Percentiles rank a stretch among this genome's conserved stretches.
Conservation (phyloP, 352 stramenopile species). For the Globisporangium spinosum region DNA sequence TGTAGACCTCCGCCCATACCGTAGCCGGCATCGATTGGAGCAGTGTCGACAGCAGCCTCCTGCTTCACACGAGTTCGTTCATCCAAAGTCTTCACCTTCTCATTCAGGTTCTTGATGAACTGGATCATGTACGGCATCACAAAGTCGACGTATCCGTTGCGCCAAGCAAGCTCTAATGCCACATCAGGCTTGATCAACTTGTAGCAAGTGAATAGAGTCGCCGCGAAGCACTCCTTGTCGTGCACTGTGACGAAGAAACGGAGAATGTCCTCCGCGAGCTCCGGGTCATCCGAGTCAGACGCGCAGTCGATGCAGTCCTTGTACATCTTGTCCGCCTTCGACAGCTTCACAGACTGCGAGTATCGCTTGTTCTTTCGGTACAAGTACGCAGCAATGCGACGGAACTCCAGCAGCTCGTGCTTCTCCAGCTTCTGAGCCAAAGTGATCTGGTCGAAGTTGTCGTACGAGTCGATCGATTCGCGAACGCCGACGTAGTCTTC, state of each 20-base stretch:
- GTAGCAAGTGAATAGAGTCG: constrained; percentile 98
- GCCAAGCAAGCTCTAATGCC: constrained; percentile 97
- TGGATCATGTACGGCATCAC: constrained; percentile 99
- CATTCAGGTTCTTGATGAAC: constrained; percentile 96
- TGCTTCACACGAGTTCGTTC: constrained; percentile 84
- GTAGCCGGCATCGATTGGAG: constrained; percentile 61
- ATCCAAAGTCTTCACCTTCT: constrained; percentile 93
- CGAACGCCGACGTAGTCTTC: constrained; percentile 97
- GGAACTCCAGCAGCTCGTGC: constrained; percentile 99
- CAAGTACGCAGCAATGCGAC: constrained; percentile 98
- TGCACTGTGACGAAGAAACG: constrained; percentile 98
- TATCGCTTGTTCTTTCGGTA: constrained; percentile 99
- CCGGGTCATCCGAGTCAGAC: constrained; percentile 93
- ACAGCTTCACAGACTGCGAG: constrained; percentile 96
- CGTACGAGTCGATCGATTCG: constrained; percentile 97
- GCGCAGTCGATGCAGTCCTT: constrained; percentile 99
- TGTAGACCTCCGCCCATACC: constrained; percentile 76
- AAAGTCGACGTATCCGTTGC: constrained; percentile 98
- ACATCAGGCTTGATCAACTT: constrained; percentile 98
- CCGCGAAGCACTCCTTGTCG: constrained; percentile 99
- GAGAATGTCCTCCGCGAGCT: constrained; percentile 97
- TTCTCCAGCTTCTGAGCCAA: constrained; percentile 98
- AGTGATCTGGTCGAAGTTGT: constrained; percentile 99
- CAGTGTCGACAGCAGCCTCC: constrained; percentile 56
- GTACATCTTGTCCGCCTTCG: constrained; percentile 99